Percentiles rank a stretch among this genome's conserved stretches.
These are phyloP conservation scores for Inga leiocalycina DNA, from an alignment of 306 rosid genomes.

Conservation along the genomic window DNA sequence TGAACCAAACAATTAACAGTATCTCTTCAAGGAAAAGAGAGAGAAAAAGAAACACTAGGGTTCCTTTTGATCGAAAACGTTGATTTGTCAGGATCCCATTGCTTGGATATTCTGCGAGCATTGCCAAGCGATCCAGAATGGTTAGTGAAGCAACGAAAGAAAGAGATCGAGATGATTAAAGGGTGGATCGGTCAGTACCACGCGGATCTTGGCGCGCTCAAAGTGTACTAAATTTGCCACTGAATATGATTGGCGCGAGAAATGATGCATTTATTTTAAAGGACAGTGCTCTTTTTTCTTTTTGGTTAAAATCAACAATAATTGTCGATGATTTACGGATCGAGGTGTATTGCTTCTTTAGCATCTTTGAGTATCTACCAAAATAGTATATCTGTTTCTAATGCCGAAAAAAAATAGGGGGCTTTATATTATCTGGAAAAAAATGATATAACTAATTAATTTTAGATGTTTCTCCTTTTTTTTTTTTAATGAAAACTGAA, in stretches of 20 bases:
- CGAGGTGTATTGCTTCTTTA: not conserved
- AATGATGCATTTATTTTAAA: not conserved
- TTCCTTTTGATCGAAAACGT: not conserved
- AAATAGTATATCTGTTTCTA: too few species aligned
- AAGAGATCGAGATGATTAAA: slow-evolving; percentile 40
- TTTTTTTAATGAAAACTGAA: too few species aligned
- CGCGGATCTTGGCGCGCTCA: slow-evolving; percentile 35
- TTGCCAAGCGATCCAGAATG: slow-evolving; percentile 46
- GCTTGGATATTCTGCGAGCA: slow-evolving; percentile 47
- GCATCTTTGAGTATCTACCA: too few species aligned
- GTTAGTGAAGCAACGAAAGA: slow-evolving; percentile 48
- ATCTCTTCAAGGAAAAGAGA: not conserved
- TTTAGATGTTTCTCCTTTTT: too few species aligned
- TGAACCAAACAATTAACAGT: not conserved
- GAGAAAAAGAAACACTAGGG: not conserved
- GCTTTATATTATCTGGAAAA: too few species aligned
- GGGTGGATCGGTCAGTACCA: slow-evolving; percentile 51
- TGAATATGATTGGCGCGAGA: not conserved
- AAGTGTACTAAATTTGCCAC: not conserved
- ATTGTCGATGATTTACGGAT: not conserved
- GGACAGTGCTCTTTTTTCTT: not conserved
- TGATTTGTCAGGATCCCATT: slow-evolving; percentile 55
- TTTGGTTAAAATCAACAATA: not conserved
- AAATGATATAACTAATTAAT: too few species aligned
- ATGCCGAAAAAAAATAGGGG: too few species aligned